Evolutionary conservation across 805 yeast genomes (phyloP).

Genomic region (Teunomyces aglyptinius): DNA sequence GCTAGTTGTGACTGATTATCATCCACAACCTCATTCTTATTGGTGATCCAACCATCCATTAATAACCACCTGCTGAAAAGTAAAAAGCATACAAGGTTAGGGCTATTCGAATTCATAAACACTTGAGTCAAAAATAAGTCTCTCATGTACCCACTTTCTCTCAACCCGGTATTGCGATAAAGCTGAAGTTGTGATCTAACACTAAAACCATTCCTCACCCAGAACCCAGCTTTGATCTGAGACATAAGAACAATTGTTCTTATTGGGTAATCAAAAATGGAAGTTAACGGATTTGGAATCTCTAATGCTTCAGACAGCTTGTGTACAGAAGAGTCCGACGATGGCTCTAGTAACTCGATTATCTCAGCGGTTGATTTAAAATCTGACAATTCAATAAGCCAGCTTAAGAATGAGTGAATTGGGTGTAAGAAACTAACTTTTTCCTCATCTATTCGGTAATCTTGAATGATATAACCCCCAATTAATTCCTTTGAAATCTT

Average conservation of each 20-base stretch:
- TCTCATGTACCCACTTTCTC: constrained; percentile 80
- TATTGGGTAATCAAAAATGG: constrained; percentile 69
- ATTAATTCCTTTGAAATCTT: constrained; percentile 20
- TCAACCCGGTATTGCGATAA: constrained; percentile 70
- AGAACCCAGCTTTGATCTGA: constrained; percentile 82
- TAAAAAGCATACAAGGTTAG: constrained; percentile 55
- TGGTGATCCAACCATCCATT: constrained; percentile 35
- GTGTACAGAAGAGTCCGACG: constrained; percentile 5
- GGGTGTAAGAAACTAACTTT: constrained; percentile 77
- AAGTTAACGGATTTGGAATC: constrained; percentile 18
- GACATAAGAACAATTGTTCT: constrained; percentile 74
- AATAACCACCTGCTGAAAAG: constrained; percentile 72
- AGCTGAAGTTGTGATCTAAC: constrained; percentile 76
- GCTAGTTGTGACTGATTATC: constrained; percentile 8
- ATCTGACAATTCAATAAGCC: constrained; percentile 59
- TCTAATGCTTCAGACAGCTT: constrained; percentile 1
- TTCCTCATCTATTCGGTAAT: constrained; percentile 32
- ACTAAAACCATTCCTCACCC: constrained; percentile 93
- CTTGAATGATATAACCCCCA: constrained; percentile 20
- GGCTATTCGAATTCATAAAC: constrained; percentile 48
- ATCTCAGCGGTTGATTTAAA: constrained; percentile 24
- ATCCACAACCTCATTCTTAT: constrained; percentile 26
- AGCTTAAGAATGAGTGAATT: constrained; percentile 67
- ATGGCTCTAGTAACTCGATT: constrained; percentile 15
- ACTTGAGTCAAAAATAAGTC: constrained; percentile 76